phyloP scores from a whole-genome alignment of 2,329 filamentous ascomycete species.

The Endoconidiophora laricicola region DNA sequence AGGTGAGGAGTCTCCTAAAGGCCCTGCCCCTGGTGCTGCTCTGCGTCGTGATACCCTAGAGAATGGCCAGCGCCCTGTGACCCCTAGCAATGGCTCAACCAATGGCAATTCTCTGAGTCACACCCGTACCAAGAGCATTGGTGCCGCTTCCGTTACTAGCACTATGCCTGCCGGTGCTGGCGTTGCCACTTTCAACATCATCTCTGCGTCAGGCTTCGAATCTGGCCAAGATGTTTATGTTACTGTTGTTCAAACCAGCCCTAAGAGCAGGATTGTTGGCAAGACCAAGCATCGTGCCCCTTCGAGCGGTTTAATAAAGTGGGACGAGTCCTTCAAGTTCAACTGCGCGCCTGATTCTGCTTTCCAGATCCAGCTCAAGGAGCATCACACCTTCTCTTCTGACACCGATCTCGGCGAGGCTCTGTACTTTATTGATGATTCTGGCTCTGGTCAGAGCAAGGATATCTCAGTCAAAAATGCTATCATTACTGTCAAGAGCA shows the following conservation, averaged over 20 bases:
- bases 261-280: conserved; percentile 64
- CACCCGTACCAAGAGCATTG: conserved; percentile 39
- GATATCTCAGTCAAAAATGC: conserved; percentile 57
- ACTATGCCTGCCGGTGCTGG: conserved; percentile 50
- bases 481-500: conserved; percentile 55
- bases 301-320: conserved; percentile 45
- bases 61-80: conserved; percentile 11
- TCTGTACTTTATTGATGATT: conserved; percentile 83
- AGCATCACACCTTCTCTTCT: conserved; percentile 68
- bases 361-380: conserved; percentile 75
- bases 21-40: conserved; percentile 14
- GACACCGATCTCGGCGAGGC: conserved; percentile 74
- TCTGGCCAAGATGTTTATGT: conserved; percentile 65
- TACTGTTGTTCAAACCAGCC: conserved; percentile 45
- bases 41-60: conserved; percentile 19
- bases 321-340: conserved; percentile 65
- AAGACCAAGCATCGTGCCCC: conserved; percentile 88
- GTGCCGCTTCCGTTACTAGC: conserved; percentile 50
- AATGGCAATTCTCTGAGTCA: conserved; percentile 24
- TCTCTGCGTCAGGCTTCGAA: conserved; percentile 66
- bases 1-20: conserved; percentile 12
- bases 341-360: conserved; percentile 64
- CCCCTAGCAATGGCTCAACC: conserved; percentile 14
- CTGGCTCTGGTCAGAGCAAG: conserved; percentile 50
- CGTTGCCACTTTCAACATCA: conserved; percentile 61